Percentiles rank a stretch among this genome's conserved stretches.
Conservation (phyloP, 768 basidiomycete genomes). For the Russula sp. region DNA sequence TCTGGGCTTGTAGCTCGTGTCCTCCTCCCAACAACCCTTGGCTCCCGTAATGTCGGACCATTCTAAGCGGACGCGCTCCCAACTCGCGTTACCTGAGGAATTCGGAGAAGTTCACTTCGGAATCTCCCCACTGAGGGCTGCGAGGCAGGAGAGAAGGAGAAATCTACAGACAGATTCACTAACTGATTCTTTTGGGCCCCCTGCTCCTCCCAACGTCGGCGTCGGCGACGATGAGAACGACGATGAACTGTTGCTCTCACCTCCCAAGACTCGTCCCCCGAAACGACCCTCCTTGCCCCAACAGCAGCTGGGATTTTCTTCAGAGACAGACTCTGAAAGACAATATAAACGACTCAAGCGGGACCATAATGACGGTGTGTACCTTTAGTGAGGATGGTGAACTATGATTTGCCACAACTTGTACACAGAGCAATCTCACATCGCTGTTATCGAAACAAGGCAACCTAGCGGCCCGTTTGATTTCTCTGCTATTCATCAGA, state of each 20-base stretch:
- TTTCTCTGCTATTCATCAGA: constrained; percentile 10
- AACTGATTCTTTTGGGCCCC: neutral
- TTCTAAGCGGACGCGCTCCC: constrained; percentile 21
- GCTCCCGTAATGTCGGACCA: constrained; percentile 7
- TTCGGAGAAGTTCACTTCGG: constrained; percentile 7
- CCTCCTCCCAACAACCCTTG: neutral
- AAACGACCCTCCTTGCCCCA: constrained; percentile 5
- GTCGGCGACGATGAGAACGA: neutral
- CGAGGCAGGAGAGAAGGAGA: constrained; percentile 10
- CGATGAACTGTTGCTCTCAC: constrained; percentile 7
- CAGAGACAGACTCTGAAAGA: neutral
- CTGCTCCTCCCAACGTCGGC: neutral
- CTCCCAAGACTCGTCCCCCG: constrained; percentile 1
- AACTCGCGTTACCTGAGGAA: constrained; percentile 11
- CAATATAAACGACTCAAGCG: constrained; percentile 8
- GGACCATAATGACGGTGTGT: constrained; percentile 4
- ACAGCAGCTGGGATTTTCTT: neutral
- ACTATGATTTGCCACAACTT: neutral
- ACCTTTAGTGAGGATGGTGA: neutral
- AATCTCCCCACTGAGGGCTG: constrained; percentile 18
- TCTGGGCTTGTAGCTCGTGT: neutral
- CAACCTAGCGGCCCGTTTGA: constrained; percentile 19
- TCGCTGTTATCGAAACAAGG: neutral
- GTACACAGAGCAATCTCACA: neutral
- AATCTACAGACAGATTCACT: neutral